These are phyloP conservation scores for Zostera marina DNA, from an alignment of 116 monocot genomes.

Conservation along the genomic window DNA sequence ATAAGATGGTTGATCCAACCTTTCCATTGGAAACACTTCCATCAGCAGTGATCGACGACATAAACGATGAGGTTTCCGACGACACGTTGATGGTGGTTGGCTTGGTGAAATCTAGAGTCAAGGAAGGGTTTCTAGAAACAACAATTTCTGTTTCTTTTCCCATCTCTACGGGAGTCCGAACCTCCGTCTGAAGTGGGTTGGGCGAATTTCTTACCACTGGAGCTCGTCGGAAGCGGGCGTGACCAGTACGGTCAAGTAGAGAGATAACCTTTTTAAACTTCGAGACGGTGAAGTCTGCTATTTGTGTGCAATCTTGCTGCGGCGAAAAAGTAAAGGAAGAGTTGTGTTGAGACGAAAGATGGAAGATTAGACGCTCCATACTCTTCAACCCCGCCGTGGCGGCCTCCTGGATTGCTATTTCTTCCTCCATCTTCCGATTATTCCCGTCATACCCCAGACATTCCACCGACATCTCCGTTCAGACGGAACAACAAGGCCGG, in stretches of 20 bases:
- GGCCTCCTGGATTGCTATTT: conserved; percentile 54
- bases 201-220: too few species aligned
- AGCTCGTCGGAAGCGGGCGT: conserved; percentile 12
- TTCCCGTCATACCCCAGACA: conserved; percentile 18
- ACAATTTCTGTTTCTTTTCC: too few species aligned
- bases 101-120: too few species aligned
- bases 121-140: too few species aligned
- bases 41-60: too few species aligned
- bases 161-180: too few species aligned
- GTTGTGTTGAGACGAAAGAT: conserved; percentile 29
- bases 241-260: conserved; percentile 7
- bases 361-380: conserved; percentile 47
- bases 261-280: conserved; percentile 10
- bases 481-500: background rate
- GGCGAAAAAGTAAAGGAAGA: background rate
- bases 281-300: background rate
- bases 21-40: too few species aligned
- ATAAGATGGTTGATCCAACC: too few species aligned
- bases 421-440: conserved; percentile 46
- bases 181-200: too few species aligned
- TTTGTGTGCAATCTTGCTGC: background rate
- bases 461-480: conserved; percentile 42
- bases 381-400: conserved; percentile 38
- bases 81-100: too few species aligned
- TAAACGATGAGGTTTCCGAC: too few species aligned